phyloP scores from a whole-genome alignment of 208 protist genomes.

The Crithidia brevicula region DNA sequence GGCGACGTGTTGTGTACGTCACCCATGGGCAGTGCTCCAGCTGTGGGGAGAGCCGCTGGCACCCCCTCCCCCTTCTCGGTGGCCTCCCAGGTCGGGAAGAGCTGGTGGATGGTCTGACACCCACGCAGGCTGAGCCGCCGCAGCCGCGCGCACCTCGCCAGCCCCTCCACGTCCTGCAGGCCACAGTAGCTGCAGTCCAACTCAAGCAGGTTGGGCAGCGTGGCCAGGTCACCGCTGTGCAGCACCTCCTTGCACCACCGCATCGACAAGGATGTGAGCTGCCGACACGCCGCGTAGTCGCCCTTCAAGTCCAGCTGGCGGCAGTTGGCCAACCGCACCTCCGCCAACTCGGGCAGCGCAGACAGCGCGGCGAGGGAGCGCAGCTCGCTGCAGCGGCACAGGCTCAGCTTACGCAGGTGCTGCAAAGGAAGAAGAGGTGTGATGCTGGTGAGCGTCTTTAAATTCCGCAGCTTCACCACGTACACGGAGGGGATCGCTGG shows the following conservation, averaged over 20 bases:
- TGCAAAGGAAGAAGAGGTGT: not conserved
- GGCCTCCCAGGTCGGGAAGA: conserved; percentile 1
- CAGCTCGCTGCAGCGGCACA: conserved; percentile 16
- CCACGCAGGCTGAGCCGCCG: conserved; percentile 22
- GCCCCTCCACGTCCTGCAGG: conserved; percentile 3
- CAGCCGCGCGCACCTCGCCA: conserved; percentile 11
- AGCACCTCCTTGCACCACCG: conserved; percentile 18
- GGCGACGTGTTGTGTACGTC: no score
- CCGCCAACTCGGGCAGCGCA: not conserved
- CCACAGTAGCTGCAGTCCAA: conserved; percentile 27
- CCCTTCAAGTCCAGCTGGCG: conserved; percentile 12
- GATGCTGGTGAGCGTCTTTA: conserved; percentile 10
- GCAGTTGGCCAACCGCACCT: conserved; percentile 13
- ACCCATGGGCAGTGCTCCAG: no score
- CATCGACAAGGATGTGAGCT: conserved; percentile 22
- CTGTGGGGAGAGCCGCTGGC: no score
- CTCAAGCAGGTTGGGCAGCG: conserved; percentile 13
- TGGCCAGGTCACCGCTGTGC: conserved; percentile 18
- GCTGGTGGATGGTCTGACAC: conserved; percentile 14
- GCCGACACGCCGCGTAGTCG: conserved; percentile 10
- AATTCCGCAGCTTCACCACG: conserved; percentile 22
- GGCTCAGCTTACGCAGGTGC: not conserved
- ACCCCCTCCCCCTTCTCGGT: no score
- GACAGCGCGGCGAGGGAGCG: conserved; percentile 15
- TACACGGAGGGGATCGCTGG: not conserved